Conservation (phyloP, 176 grass and related monocot species). For the Areca catechu region DNA sequence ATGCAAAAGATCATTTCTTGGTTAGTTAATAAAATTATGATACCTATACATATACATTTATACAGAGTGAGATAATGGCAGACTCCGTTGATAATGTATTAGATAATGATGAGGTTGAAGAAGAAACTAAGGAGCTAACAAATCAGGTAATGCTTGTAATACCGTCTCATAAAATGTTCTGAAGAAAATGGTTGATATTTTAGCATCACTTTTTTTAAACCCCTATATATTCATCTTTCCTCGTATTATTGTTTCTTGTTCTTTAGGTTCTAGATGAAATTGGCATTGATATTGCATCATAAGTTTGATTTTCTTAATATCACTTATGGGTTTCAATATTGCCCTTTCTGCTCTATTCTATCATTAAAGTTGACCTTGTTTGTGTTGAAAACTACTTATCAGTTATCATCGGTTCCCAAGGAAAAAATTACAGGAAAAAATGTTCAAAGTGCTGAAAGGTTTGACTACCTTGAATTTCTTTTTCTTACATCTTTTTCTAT, state of each 20-base stretch:
- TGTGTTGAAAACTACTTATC: conserved; percentile 5
- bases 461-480: conserved; percentile 7
- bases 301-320: conserved; percentile 41
- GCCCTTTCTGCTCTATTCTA: conserved; percentile 3
- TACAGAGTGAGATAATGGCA: conserved; percentile 91
- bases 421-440: conserved; percentile 81
- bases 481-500: background rate
- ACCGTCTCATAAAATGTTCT: no score
- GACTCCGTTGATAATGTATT: conserved; percentile 68
- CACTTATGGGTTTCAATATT: background rate
- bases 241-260: conserved; percentile 13
- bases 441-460: conserved; percentile 69
- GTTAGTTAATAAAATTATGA: no score
- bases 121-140: conserved; percentile 82
- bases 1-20: no score
- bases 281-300: conserved; percentile 83
- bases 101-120: conserved; percentile 81
- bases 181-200: no score
- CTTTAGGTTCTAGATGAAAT: conserved; percentile 96
- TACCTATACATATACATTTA: background rate
- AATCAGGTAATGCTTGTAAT: conserved; percentile 43
- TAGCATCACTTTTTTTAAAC: no score
- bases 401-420: conserved; percentile 91
- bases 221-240: no score
- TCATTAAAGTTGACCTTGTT: conserved; percentile 6